Percentiles rank a stretch among this genome's conserved stretches.
Conservation (phyloP, 345 rosid genomes). For the Murraya koenigii region DNA sequence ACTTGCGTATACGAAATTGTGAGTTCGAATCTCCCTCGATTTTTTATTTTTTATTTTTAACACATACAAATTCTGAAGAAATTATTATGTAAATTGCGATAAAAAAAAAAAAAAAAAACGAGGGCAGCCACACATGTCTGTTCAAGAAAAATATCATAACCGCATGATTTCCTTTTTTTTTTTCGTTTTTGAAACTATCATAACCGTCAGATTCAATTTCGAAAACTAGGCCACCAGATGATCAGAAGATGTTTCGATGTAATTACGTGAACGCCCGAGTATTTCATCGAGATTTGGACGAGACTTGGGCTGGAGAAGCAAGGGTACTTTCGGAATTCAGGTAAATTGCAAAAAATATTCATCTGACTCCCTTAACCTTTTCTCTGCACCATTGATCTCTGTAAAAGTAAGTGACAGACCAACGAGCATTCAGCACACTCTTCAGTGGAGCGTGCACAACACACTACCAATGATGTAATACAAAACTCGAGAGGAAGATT, state of each 20-base stretch:
- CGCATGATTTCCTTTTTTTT: constrained; percentile 5
- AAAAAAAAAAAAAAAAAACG: too few species aligned
- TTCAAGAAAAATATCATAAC: constrained; percentile 24
- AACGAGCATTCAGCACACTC: not conserved
- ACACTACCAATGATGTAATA: not conserved
- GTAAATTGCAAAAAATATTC: constrained; percentile 21
- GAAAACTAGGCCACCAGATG: constrained; percentile 39
- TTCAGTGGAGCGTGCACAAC: not conserved
- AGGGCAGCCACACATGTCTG: constrained; percentile 31
- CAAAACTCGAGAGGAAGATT: not conserved
- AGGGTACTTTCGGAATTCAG: constrained; percentile 10
- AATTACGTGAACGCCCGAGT: constrained; percentile 19
- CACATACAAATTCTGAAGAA: too few species aligned
- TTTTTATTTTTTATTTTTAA: too few species aligned
- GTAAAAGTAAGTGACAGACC: not conserved
- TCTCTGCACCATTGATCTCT: constrained; percentile 27
- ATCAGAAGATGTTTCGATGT: constrained; percentile 16
- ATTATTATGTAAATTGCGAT: too few species aligned
- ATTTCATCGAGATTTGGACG: fast-evolving
- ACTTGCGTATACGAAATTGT: too few species aligned
- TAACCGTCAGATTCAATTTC: constrained; percentile 47
- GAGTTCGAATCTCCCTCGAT: too few species aligned
- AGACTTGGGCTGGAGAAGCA: too few species aligned
- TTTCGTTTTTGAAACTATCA: not conserved
- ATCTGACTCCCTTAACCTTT: constrained; percentile 25